These are phyloP conservation scores for Fusarium lateritium DNA, from an alignment of 2,329 filamentous ascomycete species.

Conservation along the genomic window DNA sequence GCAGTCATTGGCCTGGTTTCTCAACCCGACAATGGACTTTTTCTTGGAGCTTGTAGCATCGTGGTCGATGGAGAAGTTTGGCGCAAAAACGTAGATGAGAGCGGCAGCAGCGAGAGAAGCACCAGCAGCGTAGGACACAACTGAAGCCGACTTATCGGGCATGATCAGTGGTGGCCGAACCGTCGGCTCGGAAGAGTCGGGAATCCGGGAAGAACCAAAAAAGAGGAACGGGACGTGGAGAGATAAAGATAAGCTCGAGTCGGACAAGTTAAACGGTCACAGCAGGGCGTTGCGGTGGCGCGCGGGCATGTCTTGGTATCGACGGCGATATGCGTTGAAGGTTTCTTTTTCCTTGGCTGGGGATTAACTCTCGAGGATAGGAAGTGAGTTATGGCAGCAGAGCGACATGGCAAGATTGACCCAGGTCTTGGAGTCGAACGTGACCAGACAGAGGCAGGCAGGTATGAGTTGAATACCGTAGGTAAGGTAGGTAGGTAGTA, in stretches of 20 bases:
- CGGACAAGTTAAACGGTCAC: conserved; percentile 47
- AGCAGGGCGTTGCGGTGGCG: conserved; percentile 39
- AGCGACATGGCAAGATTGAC: conserved; percentile 17
- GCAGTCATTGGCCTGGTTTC: conserved; percentile 94
- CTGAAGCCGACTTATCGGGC: conserved; percentile 57
- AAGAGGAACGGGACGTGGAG: conserved; percentile 6
- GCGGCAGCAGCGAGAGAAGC: conserved; percentile 95
- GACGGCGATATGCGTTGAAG: conserved; percentile 15
- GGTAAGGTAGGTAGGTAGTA: conserved; percentile 1
- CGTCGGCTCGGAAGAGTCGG: conserved; percentile 44
- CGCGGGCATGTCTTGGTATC: conserved; percentile 44
- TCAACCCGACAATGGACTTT: conserved; percentile 89
- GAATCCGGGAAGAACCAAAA: conserved; percentile 7
- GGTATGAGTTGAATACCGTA: no score
- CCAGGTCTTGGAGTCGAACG: no score
- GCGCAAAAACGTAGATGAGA: conserved; percentile 96
- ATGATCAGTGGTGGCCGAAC: conserved; percentile 47
- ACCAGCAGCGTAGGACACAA: conserved; percentile 92
- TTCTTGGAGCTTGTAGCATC: conserved; percentile 78
- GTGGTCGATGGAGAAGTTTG: conserved; percentile 95
- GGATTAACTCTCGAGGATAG: conserved; percentile 9
- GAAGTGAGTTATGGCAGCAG: conserved; percentile 1
- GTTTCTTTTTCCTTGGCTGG: conserved; percentile 1
- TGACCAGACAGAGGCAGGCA: no score
- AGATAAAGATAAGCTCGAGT: conserved; percentile 34